Evolutionary conservation across 148 eudicot species (phyloP), one percentile per base, ranked within the genome.

Genomic region (Chenopodium quinoa): DNA sequence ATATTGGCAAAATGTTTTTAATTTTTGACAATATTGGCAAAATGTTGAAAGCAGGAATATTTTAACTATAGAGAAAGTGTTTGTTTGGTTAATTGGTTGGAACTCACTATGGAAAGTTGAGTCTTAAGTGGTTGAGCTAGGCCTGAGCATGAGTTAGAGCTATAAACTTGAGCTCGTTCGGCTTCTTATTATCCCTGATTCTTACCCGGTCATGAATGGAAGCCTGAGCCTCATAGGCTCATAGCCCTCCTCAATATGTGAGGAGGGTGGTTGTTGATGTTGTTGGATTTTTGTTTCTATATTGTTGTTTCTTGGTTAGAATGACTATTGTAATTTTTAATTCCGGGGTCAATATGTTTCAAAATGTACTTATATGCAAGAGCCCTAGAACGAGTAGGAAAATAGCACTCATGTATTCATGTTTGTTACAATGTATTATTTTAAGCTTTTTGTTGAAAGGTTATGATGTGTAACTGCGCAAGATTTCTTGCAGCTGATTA

Each of bases 401-500:
- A 71, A 40, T 40, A 40, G 44, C 5, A 40, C 32, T 62, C 65
- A 40, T 40, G 44, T 40, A 40, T 40, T 60, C 8, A 4, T 37
- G 32, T 54, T 54, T 31, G 22, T 68, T 73, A 68, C 25, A 48
- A 11, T 79, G 82, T 67, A 40, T 31, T 44, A 12, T 50, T 14
- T 54, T 19, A 66, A n/a, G 78, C 14, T 73, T 5, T 25, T 40
- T 76, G 71, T n/a, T 52, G 23, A 22, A 40, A 20, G 72, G 46
- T 64, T 67, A 17, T 56, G 37, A 16, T 19, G 46, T 82, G 74
- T 58, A 78, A 81, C 68, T 44, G 78, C 56, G 19, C 48, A 76
- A 23, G 74, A 37, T 77, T 70, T 70, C 54, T 63, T 87, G 87
- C 91, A 94, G 98, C 98, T 80, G 98, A 93, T 84, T 94, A 94